Evolutionary conservation across 495 filamentous ascomycete species (phyloP), one percentile per base, ranked within the genome.

Genomic region (Hyaloscypha finlandica): DNA sequence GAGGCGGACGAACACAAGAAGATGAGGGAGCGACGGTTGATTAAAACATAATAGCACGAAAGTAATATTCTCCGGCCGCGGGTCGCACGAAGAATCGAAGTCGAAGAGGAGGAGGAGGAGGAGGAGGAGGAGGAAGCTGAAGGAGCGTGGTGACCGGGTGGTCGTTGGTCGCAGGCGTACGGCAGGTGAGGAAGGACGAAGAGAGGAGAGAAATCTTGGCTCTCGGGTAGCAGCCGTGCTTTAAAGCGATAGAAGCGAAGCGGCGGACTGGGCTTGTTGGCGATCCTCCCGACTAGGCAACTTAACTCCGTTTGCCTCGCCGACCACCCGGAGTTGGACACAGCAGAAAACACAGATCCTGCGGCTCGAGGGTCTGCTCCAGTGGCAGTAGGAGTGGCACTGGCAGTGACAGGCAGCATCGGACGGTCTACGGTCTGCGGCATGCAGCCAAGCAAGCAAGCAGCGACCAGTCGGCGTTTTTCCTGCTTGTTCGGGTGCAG

Each of bases 31-130:
- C 29, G 31, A 19, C 29, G 30, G 31, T 32, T 59, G 30, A 59
- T 59, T 59, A 59, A 59, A 59, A 59, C 56, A 59, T 59, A 16
- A 31, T 59, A 59, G 22, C 30, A 32, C 56, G 19, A 37, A 59
- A 37, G 56, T 11, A 33, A 14, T 25, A 59, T 59, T 31, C 56
- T 59, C 56, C 56, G 32, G 30, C 30, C 8, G n/a, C 30, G 25
- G 25, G 56, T 59, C 56, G 56, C 32, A 59, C 56, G 32, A 37
- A 37, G 56, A 59, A 32, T 56, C 29, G 53, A 11, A 56, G 53
- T 12, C 53, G 53, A 56, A 56, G 53, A 14, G 29, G 53, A n/a
- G 53, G 8, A n/a, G 4, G 53, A 55, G 25, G 53, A 19, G 6
- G 25, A n/a, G n/a, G n/a, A n/a, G n/a, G n/a, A n/a, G 29, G 53